These are phyloP conservation scores for Tylopilus rubrobrunneus DNA, from an alignment of 768 basidiomycete genomes.

Conservation along the genomic window DNA sequence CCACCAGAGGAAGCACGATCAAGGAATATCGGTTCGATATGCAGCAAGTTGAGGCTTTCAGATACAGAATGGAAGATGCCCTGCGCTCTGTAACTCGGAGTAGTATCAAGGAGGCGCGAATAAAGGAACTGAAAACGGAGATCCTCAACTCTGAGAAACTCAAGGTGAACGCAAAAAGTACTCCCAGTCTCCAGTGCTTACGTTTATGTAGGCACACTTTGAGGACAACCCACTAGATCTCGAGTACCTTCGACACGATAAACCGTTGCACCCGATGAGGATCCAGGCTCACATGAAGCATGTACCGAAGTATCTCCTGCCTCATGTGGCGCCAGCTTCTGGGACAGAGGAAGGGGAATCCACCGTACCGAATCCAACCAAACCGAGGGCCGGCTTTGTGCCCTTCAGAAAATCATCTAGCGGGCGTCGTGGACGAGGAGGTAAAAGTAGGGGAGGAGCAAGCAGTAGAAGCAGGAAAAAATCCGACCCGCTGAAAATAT, in stretches of 20 bases:
- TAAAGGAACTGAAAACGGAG: slow-evolving; percentile 92
- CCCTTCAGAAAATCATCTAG: slow-evolving; percentile 63
- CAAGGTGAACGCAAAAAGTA: slow-evolving; percentile 54
- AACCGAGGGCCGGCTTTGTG: slow-evolving; percentile 52
- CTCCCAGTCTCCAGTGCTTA: not conserved
- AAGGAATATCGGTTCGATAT: slow-evolving; percentile 94
- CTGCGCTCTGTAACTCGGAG: slow-evolving; percentile 82
- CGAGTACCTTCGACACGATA: slow-evolving; percentile 90
- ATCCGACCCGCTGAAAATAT: slow-evolving; percentile 79
- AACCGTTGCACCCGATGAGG: slow-evolving; percentile 85
- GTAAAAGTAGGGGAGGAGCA: slow-evolving; percentile 38
- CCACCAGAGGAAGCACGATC: slow-evolving; percentile 47
- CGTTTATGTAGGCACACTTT: slow-evolving; percentile 76
- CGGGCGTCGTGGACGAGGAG: slow-evolving; percentile 50
- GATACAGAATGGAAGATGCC: slow-evolving; percentile 98
- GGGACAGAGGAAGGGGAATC: slow-evolving; percentile 32
- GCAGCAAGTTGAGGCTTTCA: slow-evolving; percentile 94
- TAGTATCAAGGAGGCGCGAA: slow-evolving; percentile 83
- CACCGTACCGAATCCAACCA: slow-evolving; percentile 4
- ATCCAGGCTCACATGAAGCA: slow-evolving; percentile 95
- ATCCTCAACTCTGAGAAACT: slow-evolving; percentile 94
- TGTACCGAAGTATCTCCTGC: slow-evolving; percentile 89
- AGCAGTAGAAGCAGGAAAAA: slow-evolving; percentile 56
- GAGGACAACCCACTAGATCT: slow-evolving; percentile 95
- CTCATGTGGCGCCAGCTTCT: slow-evolving; percentile 55